Percentiles rank a stretch among this genome's conserved stretches.
Conservation (phyloP, 306 rosid genomes). For the Fragaria iinumae region DNA sequence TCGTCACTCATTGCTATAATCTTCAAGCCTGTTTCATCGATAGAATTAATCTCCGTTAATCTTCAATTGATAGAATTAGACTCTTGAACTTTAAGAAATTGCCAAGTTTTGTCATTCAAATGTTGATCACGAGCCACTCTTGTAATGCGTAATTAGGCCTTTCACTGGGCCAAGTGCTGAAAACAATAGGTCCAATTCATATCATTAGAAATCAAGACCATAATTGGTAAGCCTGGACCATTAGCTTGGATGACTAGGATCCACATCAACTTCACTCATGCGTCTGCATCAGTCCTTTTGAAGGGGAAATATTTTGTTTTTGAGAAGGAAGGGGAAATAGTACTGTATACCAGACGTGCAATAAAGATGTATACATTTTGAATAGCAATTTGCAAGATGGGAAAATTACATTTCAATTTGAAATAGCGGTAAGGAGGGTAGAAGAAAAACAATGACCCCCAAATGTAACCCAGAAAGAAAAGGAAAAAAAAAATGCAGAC, state of each 20-base stretch:
- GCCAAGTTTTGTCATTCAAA: too few species aligned
- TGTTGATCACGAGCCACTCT: too few species aligned
- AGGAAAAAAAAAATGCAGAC: too few species aligned
- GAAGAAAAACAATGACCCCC: background rate
- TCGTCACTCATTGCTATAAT: too few species aligned
- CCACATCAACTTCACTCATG: constrained; percentile 28
- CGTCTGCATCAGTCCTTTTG: background rate
- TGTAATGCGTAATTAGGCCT: too few species aligned
- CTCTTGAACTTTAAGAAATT: too few species aligned
- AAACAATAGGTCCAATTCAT: background rate
- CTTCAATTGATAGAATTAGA: too few species aligned
- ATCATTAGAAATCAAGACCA: background rate
- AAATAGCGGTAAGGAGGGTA: background rate
- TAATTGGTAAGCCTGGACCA: constrained; percentile 13
- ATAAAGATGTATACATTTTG: too few species aligned
- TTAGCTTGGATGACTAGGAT: constrained; percentile 35
- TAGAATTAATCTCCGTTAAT: too few species aligned
- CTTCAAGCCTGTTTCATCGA: too few species aligned
- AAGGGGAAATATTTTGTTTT: background rate
- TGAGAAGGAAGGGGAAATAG: background rate
- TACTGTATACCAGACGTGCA: too few species aligned
- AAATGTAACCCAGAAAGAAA: background rate
- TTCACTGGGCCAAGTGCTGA: background rate
- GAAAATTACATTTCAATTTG: background rate
- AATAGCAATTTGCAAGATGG: background rate